Conservation (phyloP, 176 grass and related monocot genomes). For the Carex scoparia region DNA sequence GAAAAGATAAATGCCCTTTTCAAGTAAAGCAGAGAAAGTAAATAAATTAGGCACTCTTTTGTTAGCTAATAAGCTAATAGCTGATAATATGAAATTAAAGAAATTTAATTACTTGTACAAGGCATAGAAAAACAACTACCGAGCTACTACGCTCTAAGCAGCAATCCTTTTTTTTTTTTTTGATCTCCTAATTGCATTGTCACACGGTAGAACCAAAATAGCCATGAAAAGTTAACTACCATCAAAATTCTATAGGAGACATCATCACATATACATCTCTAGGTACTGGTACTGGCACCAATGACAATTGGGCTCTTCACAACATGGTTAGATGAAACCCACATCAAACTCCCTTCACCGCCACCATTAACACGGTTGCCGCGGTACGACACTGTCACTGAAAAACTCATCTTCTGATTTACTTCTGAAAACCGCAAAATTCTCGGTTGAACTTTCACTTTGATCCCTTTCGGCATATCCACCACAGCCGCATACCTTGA, state of each 20-base stretch:
- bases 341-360: conserved; percentile 67
- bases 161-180: too few species aligned
- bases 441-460: conserved; percentile 50
- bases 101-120: neutral
- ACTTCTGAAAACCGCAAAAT: conserved; percentile 44
- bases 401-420: conserved; percentile 74
- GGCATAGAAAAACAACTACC: neutral
- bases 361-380: conserved; percentile 27
- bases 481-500: conserved; percentile 52
- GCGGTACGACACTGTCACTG: conserved; percentile 43
- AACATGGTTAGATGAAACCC: conserved; percentile 56
- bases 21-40: neutral
- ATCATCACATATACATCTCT: neutral
- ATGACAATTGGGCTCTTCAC: conserved; percentile 68
- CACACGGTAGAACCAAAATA: conserved; percentile 15
- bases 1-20: too few species aligned
- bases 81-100: neutral
- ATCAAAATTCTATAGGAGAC: conserved; percentile 20
- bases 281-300: conserved; percentile 30
- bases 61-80: neutral
- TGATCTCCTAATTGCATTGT: neutral
- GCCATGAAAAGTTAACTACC: neutral
- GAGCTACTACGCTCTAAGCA: too few species aligned
- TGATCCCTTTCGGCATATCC: conserved; percentile 53
- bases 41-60: neutral